Percentiles rank a stretch among this genome's conserved stretches.
phyloP scores from a whole-genome alignment of 2,329 filamentous ascomycete species.

The Monascus ruber region DNA sequence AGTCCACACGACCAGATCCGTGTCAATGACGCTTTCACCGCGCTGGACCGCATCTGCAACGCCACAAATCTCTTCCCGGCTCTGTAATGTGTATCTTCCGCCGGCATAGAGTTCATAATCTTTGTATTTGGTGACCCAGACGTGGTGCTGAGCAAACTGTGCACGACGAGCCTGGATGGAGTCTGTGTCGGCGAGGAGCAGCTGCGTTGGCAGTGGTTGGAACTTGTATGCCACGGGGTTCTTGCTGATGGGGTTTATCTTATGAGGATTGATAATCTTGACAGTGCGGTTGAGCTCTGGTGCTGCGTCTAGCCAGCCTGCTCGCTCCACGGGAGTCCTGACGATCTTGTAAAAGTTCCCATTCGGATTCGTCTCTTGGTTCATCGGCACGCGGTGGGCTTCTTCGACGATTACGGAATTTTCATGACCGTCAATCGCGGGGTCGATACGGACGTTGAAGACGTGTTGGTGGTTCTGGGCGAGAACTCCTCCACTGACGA shows the following conservation, averaged over 20 bases:
- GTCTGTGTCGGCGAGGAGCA: slow-evolving; percentile 43
- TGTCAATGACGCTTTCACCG: slow-evolving; percentile 23
- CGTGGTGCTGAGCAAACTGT: slow-evolving; percentile 45
- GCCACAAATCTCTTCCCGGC: slow-evolving; percentile 27
- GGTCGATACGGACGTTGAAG: slow-evolving; percentile 55
- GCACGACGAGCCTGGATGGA: slow-evolving; percentile 42
- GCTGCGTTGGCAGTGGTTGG: slow-evolving; percentile 44
- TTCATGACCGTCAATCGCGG: slow-evolving; percentile 45
- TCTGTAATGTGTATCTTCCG: slow-evolving; percentile 46
- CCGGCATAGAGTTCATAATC: slow-evolving; percentile 43
- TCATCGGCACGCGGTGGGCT: slow-evolving; percentile 47
- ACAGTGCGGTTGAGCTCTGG: slow-evolving; percentile 38
- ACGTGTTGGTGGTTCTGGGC: slow-evolving; percentile 65
- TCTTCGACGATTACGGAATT: slow-evolving; percentile 47
- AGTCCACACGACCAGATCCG: slow-evolving; percentile 35
- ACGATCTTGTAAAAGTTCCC: slow-evolving; percentile 40
- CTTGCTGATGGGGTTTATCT: slow-evolving; percentile 43
- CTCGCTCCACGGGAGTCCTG: slow-evolving; percentile 35
- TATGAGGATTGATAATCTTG: slow-evolving; percentile 46
- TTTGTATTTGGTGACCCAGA: slow-evolving; percentile 43
- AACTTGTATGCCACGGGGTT: slow-evolving; percentile 47
- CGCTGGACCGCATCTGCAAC: slow-evolving; percentile 23
- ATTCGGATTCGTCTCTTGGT: slow-evolving; percentile 40
- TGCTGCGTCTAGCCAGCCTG: slow-evolving; percentile 38
- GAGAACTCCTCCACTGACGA: slow-evolving; percentile 55